Conservation (phyloP, 257 asterid species). For the Gentiana straminea region DNA sequence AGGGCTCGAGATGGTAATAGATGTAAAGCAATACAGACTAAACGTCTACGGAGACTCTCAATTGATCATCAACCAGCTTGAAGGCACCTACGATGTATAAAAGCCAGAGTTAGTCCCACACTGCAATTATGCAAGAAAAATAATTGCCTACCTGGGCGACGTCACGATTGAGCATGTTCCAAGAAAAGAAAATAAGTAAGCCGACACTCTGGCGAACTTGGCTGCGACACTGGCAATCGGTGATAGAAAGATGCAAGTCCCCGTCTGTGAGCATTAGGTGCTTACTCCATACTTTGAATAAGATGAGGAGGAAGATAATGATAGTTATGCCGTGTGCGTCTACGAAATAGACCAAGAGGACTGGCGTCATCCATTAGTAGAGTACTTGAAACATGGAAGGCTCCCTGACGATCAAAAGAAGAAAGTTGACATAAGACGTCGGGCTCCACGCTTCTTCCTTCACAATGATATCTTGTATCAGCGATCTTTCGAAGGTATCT, state of each 20-base stretch:
- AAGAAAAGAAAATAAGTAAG: not conserved
- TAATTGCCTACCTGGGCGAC: not conserved
- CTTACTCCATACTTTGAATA: not conserved
- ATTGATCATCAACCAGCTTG: not conserved
- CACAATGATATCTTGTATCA: no score
- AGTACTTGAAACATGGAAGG: not conserved
- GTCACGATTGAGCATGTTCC: not conserved
- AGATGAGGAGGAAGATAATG: not conserved
- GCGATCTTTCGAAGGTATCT: no score
- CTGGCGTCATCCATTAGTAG: not conserved
- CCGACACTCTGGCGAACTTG: not conserved
- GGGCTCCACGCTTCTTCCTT: no score
- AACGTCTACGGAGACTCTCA: not conserved
- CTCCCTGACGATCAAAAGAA: not conserved
- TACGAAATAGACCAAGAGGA: not conserved
- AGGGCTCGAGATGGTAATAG: not conserved
- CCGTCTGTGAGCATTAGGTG: not conserved
- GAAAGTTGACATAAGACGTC: no score
- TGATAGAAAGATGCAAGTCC: not conserved
- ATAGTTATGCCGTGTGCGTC: not conserved
- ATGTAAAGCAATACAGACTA: not conserved
- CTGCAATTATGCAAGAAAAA: not conserved
- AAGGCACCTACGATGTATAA: not conserved
- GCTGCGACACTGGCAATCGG: not conserved
- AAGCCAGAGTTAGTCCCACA: not conserved